Conservation (phyloP, 2,329 filamentous ascomycete species). For the Arthrobotrys entomopaga region DNA sequence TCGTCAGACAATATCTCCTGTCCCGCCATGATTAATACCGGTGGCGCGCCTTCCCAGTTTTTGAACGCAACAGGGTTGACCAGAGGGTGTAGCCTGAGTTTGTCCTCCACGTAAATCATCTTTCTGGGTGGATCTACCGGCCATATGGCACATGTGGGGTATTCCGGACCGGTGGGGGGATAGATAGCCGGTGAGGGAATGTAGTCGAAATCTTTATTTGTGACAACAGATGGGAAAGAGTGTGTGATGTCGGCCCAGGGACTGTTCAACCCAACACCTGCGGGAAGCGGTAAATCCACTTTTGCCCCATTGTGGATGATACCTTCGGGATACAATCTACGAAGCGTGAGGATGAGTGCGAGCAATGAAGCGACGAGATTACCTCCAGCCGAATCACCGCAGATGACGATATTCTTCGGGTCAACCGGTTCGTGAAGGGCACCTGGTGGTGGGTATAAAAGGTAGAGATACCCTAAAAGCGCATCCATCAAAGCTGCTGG, state of each 20-base stretch:
- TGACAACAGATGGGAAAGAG: conserved; percentile 63
- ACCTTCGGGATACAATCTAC: conserved; percentile 61
- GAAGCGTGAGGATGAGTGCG: conserved; percentile 74
- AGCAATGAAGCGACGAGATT: conserved; percentile 75
- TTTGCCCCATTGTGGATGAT: conserved; percentile 71
- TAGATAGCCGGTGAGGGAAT: conserved; percentile 64
- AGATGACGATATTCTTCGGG: conserved; percentile 74
- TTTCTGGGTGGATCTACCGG: conserved; percentile 68
- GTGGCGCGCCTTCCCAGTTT: conserved; percentile 72
- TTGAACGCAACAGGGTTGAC: conserved; percentile 70
- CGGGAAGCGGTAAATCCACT: conserved; percentile 73
- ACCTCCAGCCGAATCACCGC: conserved; percentile 80
- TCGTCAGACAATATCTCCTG: conserved; percentile 77
- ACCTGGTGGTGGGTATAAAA: conserved; percentile 76
- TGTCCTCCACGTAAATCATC: conserved; percentile 63
- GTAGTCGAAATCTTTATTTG: conserved; percentile 71
- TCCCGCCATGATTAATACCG: conserved; percentile 75
- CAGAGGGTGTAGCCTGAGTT: conserved; percentile 72
- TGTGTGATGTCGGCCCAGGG: conserved; percentile 79
- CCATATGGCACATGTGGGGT: conserved; percentile 69
- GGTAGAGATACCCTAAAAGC: conserved; percentile 75
- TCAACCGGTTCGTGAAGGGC: conserved; percentile 74
- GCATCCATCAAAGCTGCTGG: conserved; percentile 78
- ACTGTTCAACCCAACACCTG: conserved; percentile 71
- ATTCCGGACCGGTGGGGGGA: conserved; percentile 59